Evolutionary conservation across 176 grass and related monocot genomes (phyloP).

Genomic region (Urochloa ruziziensis): DNA sequence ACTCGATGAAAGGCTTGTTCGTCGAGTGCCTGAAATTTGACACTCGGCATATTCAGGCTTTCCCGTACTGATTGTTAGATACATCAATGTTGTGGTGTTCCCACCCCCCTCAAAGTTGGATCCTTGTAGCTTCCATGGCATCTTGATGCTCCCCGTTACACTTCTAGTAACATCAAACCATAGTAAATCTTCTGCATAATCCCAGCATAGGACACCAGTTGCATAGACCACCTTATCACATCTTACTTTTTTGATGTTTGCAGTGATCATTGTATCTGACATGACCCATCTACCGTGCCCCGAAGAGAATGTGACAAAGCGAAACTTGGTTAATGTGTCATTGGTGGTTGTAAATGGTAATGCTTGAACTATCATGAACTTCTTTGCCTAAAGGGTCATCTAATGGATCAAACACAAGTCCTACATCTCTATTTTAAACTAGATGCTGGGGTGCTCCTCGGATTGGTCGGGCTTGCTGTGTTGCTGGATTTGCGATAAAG

Average conservation of each 20-base stretch:
- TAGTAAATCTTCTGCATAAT: neutral
- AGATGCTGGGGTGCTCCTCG: neutral
- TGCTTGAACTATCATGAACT: neutral
- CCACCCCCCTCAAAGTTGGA: neutral
- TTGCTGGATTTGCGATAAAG: neutral
- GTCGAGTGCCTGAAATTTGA: too few species aligned
- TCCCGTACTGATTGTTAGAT: neutral
- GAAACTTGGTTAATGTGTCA: neutral
- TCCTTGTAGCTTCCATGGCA: neutral
- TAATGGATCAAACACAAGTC: neutral
- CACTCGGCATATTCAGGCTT: too few species aligned
- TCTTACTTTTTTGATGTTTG: neutral
- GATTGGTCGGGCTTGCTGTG: neutral
- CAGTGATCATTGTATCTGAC: neutral
- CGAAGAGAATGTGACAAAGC: neutral
- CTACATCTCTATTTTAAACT: neutral
- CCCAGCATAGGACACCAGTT: constrained; percentile 2
- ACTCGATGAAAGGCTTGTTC: too few species aligned
- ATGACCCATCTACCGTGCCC: neutral
- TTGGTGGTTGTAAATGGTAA: too few species aligned
- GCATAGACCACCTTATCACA: neutral
- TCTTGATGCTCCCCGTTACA: neutral
- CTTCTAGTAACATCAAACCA: neutral
- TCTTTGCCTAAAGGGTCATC: neutral
- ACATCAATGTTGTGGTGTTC: neutral